Evolutionary conservation across 768 basidiomycete genomes (phyloP), one percentile per base, ranked within the genome.

Genomic region (Amanita pallidorosea): DNA sequence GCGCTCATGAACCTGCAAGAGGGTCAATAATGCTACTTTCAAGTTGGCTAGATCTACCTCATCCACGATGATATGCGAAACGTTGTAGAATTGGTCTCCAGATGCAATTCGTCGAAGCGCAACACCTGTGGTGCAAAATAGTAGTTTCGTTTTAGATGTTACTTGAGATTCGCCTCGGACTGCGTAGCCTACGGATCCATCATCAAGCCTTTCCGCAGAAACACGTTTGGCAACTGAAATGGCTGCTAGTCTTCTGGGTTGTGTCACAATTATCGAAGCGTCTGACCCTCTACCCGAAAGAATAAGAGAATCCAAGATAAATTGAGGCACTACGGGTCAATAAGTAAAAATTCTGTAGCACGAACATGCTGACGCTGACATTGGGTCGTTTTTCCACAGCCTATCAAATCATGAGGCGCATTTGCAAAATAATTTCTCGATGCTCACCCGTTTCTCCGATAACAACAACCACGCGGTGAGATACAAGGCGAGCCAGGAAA

Each of bases 51-150:
- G 4, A 44, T 71, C 42, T 53, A 88, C 93, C 72, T 97, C 93
- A 55, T 96, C 94, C 15, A 96, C 87, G 34, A 96, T 71, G 34
- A 97, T 72, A 67, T 96, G 94, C 2, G 85, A 84, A 38, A 93
- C 74, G 36, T 79, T 74, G 33, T 75, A 63, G 13, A 96, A 67
- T 34, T 70, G 73, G 56, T 94, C 88, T 8, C 85, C 85, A 27
- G 74, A 71, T n/a, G 81, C 77, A 11, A 96, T 67, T 15, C 89
- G 75, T 51, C 90, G 71, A 43, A 96, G 73, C 2, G 92, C 76
- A n/a, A 96, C 88, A 67, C 94, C 94, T 8, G 92, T 96, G 2
- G 94, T 97, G 60, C 91, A 92, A 60, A 95, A 96, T 17, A 94
- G 67, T 2, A 94, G 66, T 54, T 86, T 85, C 5, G 89, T 92